A percentile compares a stretch with the other conserved stretches of the same genome.
Conservation (phyloP, 1,139 yeast genomes). For the Spathaspora sp. region DNA sequence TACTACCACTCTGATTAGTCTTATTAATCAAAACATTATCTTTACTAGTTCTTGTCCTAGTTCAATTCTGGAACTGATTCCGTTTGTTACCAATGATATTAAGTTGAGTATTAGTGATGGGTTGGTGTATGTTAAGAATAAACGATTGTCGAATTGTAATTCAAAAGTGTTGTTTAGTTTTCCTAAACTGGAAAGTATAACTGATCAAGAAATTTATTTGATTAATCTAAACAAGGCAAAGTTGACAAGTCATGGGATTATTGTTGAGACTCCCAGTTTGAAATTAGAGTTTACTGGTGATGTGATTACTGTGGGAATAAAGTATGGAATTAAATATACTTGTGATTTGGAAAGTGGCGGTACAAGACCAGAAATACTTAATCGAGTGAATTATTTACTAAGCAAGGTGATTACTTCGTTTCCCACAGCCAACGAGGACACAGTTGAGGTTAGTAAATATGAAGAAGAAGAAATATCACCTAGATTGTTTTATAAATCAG, state of each 20-base stretch:
- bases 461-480: slow-evolving; percentile 18
- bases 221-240: slow-evolving; percentile 4
- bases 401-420: neutral
- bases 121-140: slow-evolving; percentile 3
- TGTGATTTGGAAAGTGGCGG: slow-evolving; percentile 7
- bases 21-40: neutral
- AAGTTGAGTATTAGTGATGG: slow-evolving; percentile 1
- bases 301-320: slow-evolving; percentile 8
- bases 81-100: slow-evolving; percentile 1
- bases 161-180: slow-evolving; percentile 4
- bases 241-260: slow-evolving; percentile 7
- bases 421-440: slow-evolving; percentile 2
- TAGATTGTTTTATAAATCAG: slow-evolving; percentile 34
- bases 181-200: neutral
- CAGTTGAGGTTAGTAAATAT: slow-evolving; percentile 1
- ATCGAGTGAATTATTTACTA: neutral
- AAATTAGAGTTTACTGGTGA: slow-evolving; percentile 7
- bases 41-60: slow-evolving; percentile 1
- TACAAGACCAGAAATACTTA: slow-evolving; percentile 5
- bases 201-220: slow-evolving; percentile 8
- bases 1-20: neutral
- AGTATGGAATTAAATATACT: slow-evolving; percentile 9
- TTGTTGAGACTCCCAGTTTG: neutral
- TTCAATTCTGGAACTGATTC: neutral
- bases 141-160: neutral